These are phyloP conservation scores for Musa troglodytarum DNA, from an alignment of 176 grass and related monocot genomes.

Conservation along the genomic window DNA sequence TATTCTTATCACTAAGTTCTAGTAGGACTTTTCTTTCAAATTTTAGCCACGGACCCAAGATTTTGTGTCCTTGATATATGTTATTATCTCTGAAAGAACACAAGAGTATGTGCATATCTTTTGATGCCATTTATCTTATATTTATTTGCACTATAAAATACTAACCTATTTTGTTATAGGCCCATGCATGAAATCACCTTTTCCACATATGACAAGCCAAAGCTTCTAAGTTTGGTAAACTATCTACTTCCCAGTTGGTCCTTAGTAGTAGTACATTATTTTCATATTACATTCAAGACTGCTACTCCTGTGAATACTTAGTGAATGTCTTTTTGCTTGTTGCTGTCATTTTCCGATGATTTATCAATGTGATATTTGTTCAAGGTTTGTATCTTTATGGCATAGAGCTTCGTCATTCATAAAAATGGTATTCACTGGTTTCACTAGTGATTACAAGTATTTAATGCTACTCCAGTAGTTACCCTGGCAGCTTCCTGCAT, in stretches of 20 bases:
- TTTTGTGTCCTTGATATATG: no score
- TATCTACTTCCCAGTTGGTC: constrained; percentile 5
- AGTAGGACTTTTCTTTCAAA: no score
- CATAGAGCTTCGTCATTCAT: neutral
- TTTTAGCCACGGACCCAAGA: no score
- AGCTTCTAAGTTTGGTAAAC: constrained; percentile 89
- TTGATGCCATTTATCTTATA: neutral
- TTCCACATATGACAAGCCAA: constrained; percentile 86
- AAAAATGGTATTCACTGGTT: neutral
- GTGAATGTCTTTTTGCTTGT: no score
- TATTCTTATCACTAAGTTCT: no score
- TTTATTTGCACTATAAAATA: constrained; percentile 15
- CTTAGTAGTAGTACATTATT: neutral
- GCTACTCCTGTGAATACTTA: no score
- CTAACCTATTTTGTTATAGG: constrained; percentile 39
- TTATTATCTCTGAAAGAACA: no score
- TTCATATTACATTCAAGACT: neutral
- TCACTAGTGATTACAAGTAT: no score
- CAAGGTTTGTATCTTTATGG: neutral
- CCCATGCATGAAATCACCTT: constrained; percentile 99
- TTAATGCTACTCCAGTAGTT: no score
- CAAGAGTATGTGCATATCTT: no score
- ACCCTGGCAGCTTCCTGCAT: no score
- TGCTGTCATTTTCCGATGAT: neutral
- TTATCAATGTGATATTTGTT: neutral